phyloP scores from a whole-genome alignment of 2,329 filamentous ascomycete genomes.

The Lasiodiplodia sp. region DNA sequence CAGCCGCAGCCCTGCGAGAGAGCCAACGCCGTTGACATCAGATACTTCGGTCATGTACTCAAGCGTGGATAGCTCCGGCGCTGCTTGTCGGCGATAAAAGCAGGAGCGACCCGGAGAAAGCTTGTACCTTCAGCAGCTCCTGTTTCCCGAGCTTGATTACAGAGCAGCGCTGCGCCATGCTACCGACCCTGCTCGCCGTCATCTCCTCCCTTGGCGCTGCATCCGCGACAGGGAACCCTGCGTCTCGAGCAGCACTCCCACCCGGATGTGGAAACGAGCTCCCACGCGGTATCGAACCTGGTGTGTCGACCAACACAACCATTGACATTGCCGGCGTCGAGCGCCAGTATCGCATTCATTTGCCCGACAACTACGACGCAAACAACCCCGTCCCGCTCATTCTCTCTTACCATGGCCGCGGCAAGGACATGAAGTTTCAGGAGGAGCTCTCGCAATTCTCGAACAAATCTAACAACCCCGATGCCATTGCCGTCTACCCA shows the following conservation, averaged over 20 bases:
- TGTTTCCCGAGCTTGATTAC: neutral
- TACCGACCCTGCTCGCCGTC: neutral
- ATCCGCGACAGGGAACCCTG: slow-evolving; percentile 1
- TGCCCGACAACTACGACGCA: slow-evolving; percentile 50
- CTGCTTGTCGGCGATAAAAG: slow-evolving; percentile 6
- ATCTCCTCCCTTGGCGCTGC: slow-evolving; percentile 9
- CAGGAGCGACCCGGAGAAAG: neutral
- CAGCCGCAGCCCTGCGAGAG: slow-evolving; percentile 2
- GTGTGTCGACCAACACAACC: slow-evolving; percentile 37
- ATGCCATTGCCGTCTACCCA: slow-evolving; percentile 56
- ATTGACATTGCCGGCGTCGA: slow-evolving; percentile 39
- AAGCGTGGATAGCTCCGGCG: neutral
- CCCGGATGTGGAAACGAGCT: slow-evolving; percentile 34
- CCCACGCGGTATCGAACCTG: slow-evolving; percentile 36
- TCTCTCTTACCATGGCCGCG: slow-evolving; percentile 58
- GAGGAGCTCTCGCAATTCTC: slow-evolving; percentile 56
- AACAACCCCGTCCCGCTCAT: slow-evolving; percentile 51
- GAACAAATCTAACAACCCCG: slow-evolving; percentile 51
- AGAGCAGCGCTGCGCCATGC: neutral
- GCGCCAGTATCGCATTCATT: slow-evolving; percentile 48
- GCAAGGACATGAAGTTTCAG: slow-evolving; percentile 47
- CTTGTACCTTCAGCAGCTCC: neutral
- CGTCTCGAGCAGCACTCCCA: neutral
- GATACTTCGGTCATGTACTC: slow-evolving; percentile 5
- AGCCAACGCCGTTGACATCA: slow-evolving; percentile 15